A percentile compares a stretch with the other conserved stretches of the same genome.
Conservation (phyloP, 768 basidiomycete genomes). For the Pleurotus tuoliensis region DNA sequence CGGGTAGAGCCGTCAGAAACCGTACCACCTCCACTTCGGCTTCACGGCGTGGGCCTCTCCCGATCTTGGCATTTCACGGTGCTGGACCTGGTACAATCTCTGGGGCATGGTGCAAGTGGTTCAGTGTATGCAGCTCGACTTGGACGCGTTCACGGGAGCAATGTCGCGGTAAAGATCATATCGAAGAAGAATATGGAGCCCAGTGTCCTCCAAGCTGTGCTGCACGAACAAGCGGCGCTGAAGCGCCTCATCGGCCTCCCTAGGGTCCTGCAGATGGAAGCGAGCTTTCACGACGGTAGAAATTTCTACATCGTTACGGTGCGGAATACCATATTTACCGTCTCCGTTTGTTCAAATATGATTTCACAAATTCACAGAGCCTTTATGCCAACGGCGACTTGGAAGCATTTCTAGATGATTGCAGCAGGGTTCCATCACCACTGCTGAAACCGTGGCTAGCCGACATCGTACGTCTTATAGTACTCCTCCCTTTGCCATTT, state of each 20-base stretch:
- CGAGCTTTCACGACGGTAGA: slow-evolving; percentile 12
- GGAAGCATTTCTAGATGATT: not conserved
- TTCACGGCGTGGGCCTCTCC: no score
- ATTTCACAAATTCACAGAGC: slow-evolving; percentile 7
- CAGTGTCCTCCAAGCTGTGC: not conserved
- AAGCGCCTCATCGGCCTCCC: slow-evolving; percentile 3
- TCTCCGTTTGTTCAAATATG: not conserved
- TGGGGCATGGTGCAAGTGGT: not conserved
- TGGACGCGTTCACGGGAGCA: not conserved
- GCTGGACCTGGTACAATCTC: not conserved
- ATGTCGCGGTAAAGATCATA: not conserved
- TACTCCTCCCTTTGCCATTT: not conserved
- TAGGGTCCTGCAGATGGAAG: slow-evolving; percentile 13
- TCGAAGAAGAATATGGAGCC: not conserved
- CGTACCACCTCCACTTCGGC: no score
- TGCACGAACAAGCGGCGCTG: slow-evolving; percentile 13
- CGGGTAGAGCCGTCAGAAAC: no score
- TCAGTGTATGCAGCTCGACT: not conserved
- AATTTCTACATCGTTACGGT: slow-evolving; percentile 17
- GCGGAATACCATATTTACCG: not conserved
- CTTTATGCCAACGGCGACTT: slow-evolving; percentile 14
- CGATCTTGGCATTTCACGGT: not conserved
- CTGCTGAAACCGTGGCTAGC: not conserved
- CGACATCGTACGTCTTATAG: not conserved
- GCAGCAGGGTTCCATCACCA: slow-evolving; percentile 6